Evolutionary conservation across 345 rosid genomes (phyloP).

Genomic region (Pugionium dolabratum): DNA sequence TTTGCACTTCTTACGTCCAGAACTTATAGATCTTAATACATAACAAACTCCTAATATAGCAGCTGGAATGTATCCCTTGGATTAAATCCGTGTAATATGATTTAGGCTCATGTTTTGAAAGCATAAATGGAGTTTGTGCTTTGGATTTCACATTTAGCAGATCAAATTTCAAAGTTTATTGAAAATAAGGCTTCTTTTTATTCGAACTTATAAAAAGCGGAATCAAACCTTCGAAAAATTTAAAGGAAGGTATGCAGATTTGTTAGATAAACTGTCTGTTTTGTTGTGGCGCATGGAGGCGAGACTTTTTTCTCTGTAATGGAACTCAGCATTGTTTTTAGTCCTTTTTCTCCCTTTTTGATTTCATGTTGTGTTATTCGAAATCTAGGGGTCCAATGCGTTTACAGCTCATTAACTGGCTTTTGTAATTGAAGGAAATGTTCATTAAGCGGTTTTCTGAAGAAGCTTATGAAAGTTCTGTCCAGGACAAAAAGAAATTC

Average conservation of each 20-base stretch:
- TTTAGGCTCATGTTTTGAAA: background rate
- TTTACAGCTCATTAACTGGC: background rate
- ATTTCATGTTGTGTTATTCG: background rate
- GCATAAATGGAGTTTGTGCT: background rate
- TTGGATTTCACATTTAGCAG: conserved; percentile 1
- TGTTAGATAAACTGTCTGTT: too few species aligned
- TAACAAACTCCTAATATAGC: background rate
- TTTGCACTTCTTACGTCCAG: background rate
- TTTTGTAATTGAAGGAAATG: conserved; percentile 56
- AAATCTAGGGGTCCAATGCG: background rate
- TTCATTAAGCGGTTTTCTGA: conserved; percentile 64
- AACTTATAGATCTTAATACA: background rate
- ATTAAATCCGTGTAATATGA: background rate
- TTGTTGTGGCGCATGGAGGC: background rate
- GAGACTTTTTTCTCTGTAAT: background rate
- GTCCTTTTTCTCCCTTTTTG: background rate
- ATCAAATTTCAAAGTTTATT: conserved; percentile 2
- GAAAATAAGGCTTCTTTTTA: background rate
- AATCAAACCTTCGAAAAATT: background rate
- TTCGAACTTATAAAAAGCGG: background rate
- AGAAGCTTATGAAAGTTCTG: conserved; percentile 57
- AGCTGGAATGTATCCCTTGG: too few species aligned
- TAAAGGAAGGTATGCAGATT: background rate
- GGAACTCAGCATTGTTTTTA: background rate
- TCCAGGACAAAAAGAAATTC: conserved; percentile 57